Evolutionary conservation across 2,329 filamentous ascomycete genomes (phyloP), one percentile per base, ranked within the genome.

Genomic region (Hypoxylon sp.): DNA sequence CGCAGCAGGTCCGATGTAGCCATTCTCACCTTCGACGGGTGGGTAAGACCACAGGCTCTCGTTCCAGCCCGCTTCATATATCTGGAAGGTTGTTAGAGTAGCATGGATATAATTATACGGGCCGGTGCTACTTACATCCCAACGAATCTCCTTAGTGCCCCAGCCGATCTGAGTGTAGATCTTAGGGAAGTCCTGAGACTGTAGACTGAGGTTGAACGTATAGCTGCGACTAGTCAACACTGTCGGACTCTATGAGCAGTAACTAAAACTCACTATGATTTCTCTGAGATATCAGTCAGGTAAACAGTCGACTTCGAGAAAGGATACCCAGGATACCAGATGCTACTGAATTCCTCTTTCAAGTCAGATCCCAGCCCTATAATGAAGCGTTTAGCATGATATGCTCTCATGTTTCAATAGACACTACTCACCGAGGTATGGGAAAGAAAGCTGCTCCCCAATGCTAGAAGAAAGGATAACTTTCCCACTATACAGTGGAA

Each of bases 401-500:
- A 19, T 3, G 10, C 14, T 22, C 26, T 11, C 5, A 10, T 35
- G 4, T 66, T 44, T 68, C 35, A 8, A n/a, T 5, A 33, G 24
- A 9, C 5, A 0, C 19, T 46, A 3, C 73, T 62, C 37, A 73
- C 78, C 78, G n/a, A 76, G 31, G 68, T 81, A 80, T 4, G 79
- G 79, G 9, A 80, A 67, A 1, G 73, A 75, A 9, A 80, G 72
- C 5, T 74, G 66, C 50, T 81, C 80, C 8, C 76, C 76, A 14
- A 76, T 75, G 58, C 73, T 76, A 14, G 74, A 74, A 10, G 70
- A 69, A 50, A 80, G 71, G n/a, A 77, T 58, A 14, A 80, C 67
- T 57, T 78, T 79, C 29, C 79, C 79, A 46, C 77, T 78, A 61
- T 80, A 80, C 13, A 80, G 64, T 1, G 78, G 79, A 24, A 80